Conservation (phyloP, 2,329 filamentous ascomycete species). For the Nothopassalora personata region DNA sequence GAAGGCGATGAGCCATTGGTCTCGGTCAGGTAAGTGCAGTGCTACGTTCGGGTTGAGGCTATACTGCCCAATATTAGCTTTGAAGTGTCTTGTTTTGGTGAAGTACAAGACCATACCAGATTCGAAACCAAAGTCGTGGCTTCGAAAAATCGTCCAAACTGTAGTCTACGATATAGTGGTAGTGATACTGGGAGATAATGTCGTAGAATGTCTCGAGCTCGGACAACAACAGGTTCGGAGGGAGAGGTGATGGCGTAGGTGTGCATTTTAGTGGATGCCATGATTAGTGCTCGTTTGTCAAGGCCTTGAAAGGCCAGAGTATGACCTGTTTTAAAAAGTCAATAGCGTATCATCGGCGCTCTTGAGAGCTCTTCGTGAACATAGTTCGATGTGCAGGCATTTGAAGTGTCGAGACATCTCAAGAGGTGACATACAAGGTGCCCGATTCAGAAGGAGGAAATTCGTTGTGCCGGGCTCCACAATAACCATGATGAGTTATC, state of each 20-base stretch:
- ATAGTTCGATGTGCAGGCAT: not conserved
- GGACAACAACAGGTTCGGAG: not conserved
- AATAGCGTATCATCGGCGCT: too few relatives aligned
- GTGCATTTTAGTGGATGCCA: slow-evolving; percentile 3
- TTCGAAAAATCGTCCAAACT: slow-evolving; percentile 48
- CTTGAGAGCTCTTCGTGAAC: too few relatives aligned
- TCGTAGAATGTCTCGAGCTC: slow-evolving; percentile 46
- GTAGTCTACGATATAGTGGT: slow-evolving; percentile 57
- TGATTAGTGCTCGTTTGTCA: not conserved
- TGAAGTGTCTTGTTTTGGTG: slow-evolving; percentile 4
- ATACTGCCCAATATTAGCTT: not conserved
- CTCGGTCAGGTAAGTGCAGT: not conserved
- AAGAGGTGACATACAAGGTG: not conserved
- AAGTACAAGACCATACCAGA: slow-evolving; percentile 18
- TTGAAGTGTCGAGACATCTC: not conserved
- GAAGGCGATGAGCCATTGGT: slow-evolving; percentile 52
- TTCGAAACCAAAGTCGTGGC: slow-evolving; percentile 39
- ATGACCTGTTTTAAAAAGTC: too few relatives aligned
- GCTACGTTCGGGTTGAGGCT: not conserved
- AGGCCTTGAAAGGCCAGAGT: too few relatives aligned
- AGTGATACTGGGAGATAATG: slow-evolving; percentile 54
- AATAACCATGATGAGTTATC: not conserved
- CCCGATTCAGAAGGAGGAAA: slow-evolving; percentile 2
- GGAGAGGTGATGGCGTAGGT: not conserved
- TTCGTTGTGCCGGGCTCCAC: not conserved